Conservation (phyloP, 1,139 yeast species). For the Suhomyces taliae region DNA sequence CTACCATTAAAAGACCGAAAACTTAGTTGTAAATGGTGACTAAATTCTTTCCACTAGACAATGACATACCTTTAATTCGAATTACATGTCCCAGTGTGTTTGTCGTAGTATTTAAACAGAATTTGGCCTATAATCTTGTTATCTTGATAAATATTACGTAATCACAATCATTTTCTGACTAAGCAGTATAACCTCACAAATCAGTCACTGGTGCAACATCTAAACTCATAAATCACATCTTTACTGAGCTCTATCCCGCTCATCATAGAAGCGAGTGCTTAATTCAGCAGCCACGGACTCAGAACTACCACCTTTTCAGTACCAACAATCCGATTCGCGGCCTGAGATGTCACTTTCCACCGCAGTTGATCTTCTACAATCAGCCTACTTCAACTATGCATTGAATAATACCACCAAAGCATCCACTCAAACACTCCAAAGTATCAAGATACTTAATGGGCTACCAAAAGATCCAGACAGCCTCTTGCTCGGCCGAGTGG, state of each 20-base stretch:
- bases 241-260: too few relatives aligned
- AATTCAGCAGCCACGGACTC: too few relatives aligned
- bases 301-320: too few relatives aligned
- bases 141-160: neutral
- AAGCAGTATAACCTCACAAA: neutral
- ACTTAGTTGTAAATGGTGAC: too few relatives aligned
- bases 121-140: too few relatives aligned
- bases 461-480: conserved; percentile 15
- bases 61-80: too few relatives aligned
- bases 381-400: conserved; percentile 17
- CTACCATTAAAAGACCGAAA: neutral
- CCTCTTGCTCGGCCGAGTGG: conserved; percentile 3
- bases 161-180: neutral
- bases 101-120: too few relatives aligned
- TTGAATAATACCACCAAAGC: conserved; percentile 18
- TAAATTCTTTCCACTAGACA: too few relatives aligned
- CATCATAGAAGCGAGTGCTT: too few relatives aligned
- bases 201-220: too few relatives aligned
- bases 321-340: neutral
- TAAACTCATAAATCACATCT: too few relatives aligned
- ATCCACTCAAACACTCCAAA: conserved; percentile 22
- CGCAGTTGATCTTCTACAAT: conserved; percentile 15
- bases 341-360: conserved; percentile 2
- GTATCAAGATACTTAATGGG: conserved; percentile 27
- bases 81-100: too few relatives aligned